Evolutionary conservation across 495 filamentous ascomycete species (phyloP), one percentile per base, ranked within the genome.

Genomic region (Penicillium goetzii): DNA sequence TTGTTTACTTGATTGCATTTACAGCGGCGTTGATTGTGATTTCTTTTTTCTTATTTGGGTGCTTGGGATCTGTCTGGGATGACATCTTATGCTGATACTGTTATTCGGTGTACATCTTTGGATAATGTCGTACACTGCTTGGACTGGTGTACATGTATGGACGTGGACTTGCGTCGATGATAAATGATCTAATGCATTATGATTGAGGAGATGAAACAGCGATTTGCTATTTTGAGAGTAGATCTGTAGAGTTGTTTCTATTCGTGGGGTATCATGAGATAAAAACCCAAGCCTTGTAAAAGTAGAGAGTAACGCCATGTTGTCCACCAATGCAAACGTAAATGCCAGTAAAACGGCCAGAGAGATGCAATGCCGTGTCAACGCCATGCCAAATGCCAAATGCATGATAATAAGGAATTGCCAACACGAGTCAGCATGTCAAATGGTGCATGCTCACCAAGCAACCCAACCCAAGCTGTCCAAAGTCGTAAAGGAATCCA

Each of bases 171-270:
- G 47, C 47, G 47, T 30, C 25, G 25, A 55, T 55, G 52, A 55
- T 55, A 10, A 21, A 70, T 63, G 66, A 65, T 60, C 59, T 73
- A 69, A 68, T 69, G 64, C 60, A 62, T 61, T 59, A 71, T 63
- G 70, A 73, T 60, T 65, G 41, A n/a, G 63, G 62, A 66, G 51
- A 70, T 64, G 58, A 55, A 62, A 23, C 0, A 47, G 7, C 0
- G 10, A n/a, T 5, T 41, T 21, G n/a, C n/a, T 23, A 47, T 40
- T 15, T 14, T 40, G 11, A 47, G 25, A 11, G 19, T 25, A 47
- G 15, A 12, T 12, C 10, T 12, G 21, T 8, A 47, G 4, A 47
- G 12, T 25, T 5, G 43, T 23, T 47, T 25, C 15, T 3, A 23
- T 47, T 47, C 43, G 1, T 8, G 21, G n/a, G 43, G 43, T 47